phyloP scores from a whole-genome alignment of 495 filamentous ascomycete genomes.

The Oidiodendron maius region DNA sequence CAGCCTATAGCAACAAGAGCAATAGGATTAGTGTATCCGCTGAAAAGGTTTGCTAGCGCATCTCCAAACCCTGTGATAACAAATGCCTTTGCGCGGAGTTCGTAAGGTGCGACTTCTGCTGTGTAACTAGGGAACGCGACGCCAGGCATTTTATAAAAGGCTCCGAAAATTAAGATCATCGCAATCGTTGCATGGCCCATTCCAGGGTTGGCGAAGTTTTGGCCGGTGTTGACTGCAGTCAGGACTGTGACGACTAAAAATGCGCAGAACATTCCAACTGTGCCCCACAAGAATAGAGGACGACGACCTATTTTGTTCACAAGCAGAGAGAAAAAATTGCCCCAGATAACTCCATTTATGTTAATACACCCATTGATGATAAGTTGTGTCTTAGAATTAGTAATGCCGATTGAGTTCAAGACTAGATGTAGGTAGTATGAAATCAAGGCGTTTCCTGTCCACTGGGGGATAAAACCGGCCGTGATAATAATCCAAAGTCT shows the following conservation, averaged over 20 bases:
- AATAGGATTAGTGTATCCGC: slow-evolving; percentile 27
- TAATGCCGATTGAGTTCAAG: slow-evolving; percentile 40
- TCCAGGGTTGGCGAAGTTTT: slow-evolving; percentile 2
- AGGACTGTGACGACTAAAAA: slow-evolving; percentile 33
- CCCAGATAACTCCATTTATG: slow-evolving; percentile 34
- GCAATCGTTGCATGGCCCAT: slow-evolving; percentile 14
- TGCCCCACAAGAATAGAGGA: slow-evolving; percentile 50
- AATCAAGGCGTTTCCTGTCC: slow-evolving; percentile 31
- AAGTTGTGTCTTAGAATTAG: slow-evolving; percentile 38
- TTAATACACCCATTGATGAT: slow-evolving; percentile 10
- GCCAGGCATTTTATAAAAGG: slow-evolving; percentile 32
- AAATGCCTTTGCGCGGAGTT: slow-evolving; percentile 48
- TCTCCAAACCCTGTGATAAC: slow-evolving; percentile 11
- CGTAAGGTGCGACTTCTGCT: slow-evolving; percentile 49
- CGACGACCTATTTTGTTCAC: slow-evolving; percentile 56
- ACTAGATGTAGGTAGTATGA: slow-evolving; percentile 31
- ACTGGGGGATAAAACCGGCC: slow-evolving; percentile 32
- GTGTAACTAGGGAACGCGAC: slow-evolving; percentile 35
- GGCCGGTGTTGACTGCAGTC: neutral
- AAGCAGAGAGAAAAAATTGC: slow-evolving; percentile 27
- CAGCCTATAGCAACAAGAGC: slow-evolving; percentile 29
- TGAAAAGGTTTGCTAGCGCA: slow-evolving; percentile 6
- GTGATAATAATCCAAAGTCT: slow-evolving; percentile 27
- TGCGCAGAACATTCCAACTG: slow-evolving; percentile 51
- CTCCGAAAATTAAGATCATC: slow-evolving; percentile 24